Conservation (phyloP, 208 protist genomes). For the Acanthamoeba royreba region DNA sequence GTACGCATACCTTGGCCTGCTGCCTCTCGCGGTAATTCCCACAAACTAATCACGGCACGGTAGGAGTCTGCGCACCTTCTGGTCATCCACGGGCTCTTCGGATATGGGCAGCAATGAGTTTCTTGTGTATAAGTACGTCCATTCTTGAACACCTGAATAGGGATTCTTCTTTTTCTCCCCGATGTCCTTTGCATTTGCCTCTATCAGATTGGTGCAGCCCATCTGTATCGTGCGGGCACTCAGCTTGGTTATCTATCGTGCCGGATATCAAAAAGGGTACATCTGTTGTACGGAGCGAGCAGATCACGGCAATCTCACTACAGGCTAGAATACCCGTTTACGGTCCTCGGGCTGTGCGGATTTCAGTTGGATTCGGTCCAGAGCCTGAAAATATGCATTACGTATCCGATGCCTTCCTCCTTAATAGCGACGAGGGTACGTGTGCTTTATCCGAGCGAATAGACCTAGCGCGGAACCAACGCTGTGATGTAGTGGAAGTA, state of each 20-base stretch:
- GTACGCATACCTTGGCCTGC: too few species aligned
- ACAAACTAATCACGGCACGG: not conserved
- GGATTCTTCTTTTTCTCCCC: too few species aligned
- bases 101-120: not conserved
- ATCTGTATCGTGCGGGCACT: not conserved
- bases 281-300: not conserved
- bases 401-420: not conserved
- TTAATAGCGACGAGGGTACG: not conserved
- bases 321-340: not conserved
- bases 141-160: too few species aligned
- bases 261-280: constrained; percentile 2
- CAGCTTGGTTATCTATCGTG: not conserved
- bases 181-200: too few species aligned
- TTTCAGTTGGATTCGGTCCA: not conserved
- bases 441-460: too few species aligned
- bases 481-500: too few species aligned
- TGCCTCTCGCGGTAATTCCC: too few species aligned
- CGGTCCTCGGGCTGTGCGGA: not conserved
- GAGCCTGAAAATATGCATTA: not conserved
- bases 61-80: not conserved
- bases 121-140: not conserved
- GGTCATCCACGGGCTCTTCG: not conserved
- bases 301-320: not conserved
- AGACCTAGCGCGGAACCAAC: too few species aligned
- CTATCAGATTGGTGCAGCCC: not conserved